These are phyloP conservation scores for Gentiana macrophylla DNA, from an alignment of 257 asterid species.

Conservation along the genomic window DNA sequence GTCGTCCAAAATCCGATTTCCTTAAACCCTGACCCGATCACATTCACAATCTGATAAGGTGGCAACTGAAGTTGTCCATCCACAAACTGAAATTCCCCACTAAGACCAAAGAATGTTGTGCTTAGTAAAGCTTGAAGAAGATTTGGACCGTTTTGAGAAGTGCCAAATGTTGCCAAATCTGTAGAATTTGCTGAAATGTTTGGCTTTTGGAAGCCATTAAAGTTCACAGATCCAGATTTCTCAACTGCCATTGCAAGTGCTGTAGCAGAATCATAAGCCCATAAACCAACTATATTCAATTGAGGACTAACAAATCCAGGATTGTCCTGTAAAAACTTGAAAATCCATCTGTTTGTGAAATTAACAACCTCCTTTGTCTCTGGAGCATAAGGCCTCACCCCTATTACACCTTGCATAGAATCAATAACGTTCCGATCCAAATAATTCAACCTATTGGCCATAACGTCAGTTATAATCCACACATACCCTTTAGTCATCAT, in stretches of 20 bases:
- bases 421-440: slow-evolving; percentile 16
- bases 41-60: too few relatives aligned
- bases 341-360: slow-evolving; percentile 7
- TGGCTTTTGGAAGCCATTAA: slow-evolving; percentile 15
- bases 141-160: too few relatives aligned
- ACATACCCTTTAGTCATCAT: slow-evolving; percentile 40
- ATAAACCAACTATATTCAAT: slow-evolving; percentile 17
- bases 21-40: too few relatives aligned
- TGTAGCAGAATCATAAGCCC: slow-evolving; percentile 44
- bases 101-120: too few relatives aligned
- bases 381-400: slow-evolving; percentile 28
- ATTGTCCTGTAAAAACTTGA: neutral
- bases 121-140: too few relatives aligned
- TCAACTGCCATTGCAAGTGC: slow-evolving; percentile 47
- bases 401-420: slow-evolving; percentile 47
- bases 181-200: neutral
- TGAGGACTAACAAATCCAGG: slow-evolving; percentile 10
- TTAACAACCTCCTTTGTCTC: slow-evolving; percentile 8
- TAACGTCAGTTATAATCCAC: slow-evolving; percentile 29
- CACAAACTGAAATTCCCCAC: too few relatives aligned
- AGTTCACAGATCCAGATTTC: slow-evolving; percentile 7
- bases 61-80: too few relatives aligned
- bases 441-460: slow-evolving; percentile 16
- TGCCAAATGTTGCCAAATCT: too few relatives aligned
- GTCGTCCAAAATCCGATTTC: too few relatives aligned